These are phyloP conservation scores for Trifolium fragiferum DNA, from an alignment of 306 rosid genomes.

Conservation along the genomic window DNA sequence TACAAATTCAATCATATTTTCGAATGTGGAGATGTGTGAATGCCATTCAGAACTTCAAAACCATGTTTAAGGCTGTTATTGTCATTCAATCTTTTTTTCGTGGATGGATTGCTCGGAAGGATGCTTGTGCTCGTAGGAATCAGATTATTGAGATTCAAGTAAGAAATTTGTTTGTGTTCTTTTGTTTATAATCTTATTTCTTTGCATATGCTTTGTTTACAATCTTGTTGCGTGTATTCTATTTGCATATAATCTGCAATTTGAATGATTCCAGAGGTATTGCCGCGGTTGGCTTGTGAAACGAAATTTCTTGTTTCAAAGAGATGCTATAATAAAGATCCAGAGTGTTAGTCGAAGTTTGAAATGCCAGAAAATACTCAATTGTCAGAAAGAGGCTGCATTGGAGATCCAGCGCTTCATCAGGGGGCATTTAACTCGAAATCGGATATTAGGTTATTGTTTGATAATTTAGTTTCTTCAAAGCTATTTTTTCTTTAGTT, in stretches of 20 bases:
- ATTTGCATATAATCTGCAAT: slow-evolving; percentile 15
- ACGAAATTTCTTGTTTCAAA: slow-evolving; percentile 56
- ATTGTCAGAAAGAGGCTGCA: slow-evolving; percentile 57
- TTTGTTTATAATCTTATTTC: slow-evolving; percentile 8
- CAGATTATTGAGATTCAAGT: slow-evolving; percentile 74
- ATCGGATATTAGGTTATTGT: slow-evolving; percentile 64
- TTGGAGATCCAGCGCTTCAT: slow-evolving; percentile 69
- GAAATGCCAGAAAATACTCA: slow-evolving; percentile 53
- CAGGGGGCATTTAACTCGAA: slow-evolving; percentile 71
- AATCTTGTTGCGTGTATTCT: not conserved
- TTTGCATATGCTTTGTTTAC: slow-evolving; percentile 27
- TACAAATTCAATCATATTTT: slow-evolving; percentile 66
- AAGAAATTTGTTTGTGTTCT: slow-evolving; percentile 43
- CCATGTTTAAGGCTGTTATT: slow-evolving; percentile 52
- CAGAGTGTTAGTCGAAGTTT: slow-evolving; percentile 61
- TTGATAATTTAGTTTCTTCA: slow-evolving; percentile 11
- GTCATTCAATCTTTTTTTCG: slow-evolving; percentile 72
- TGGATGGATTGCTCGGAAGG: slow-evolving; percentile 69
- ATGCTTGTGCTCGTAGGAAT: slow-evolving; percentile 51
- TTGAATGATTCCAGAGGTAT: slow-evolving; percentile 58
- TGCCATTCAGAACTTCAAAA: slow-evolving; percentile 57
- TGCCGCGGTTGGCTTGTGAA: slow-evolving; percentile 72
- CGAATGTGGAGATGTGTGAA: slow-evolving; percentile 72
- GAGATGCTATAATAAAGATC: slow-evolving; percentile 61
- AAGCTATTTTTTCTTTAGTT: slow-evolving; percentile 12